These are phyloP conservation scores for Vitis rotundifolia DNA, from an alignment of 164 flowering plant species.

Conservation along the genomic window DNA sequence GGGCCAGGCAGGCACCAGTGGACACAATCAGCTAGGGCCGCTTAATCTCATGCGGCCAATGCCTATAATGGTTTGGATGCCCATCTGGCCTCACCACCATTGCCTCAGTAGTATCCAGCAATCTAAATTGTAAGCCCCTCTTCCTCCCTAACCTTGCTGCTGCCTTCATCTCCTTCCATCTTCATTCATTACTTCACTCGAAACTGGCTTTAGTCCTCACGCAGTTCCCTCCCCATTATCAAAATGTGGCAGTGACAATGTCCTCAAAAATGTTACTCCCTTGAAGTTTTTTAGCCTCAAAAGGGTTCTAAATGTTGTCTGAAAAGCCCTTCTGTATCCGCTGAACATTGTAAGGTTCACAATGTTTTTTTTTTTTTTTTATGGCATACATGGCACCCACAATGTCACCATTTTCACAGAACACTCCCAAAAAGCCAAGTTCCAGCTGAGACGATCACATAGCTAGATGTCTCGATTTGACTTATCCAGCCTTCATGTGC, in stretches of 20 bases:
- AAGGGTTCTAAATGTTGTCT: too few species aligned
- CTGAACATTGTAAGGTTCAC: conserved; percentile 12
- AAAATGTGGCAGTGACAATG: too few species aligned
- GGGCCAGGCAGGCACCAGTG: conserved; percentile 30
- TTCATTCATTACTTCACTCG: too few species aligned
- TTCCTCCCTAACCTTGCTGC: conserved; percentile 12
- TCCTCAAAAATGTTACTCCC: too few species aligned
- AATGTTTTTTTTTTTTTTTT: conserved; percentile 6
- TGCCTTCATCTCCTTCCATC: too few species aligned
- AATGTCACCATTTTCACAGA: conserved; percentile 14
- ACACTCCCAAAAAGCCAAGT: conserved; percentile 32
- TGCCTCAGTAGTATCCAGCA: conserved; percentile 34
- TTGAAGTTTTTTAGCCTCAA: too few species aligned
- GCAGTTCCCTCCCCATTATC: too few species aligned
- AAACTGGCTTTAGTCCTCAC: too few species aligned
- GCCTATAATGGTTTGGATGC: too few species aligned
- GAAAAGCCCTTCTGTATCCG: conserved; percentile 19
- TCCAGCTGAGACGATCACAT: conserved; percentile 33
- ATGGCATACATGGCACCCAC: conserved; percentile 42
- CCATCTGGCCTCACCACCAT: conserved; percentile 36
- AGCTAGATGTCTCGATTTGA: conserved; percentile 25
- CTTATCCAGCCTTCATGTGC: conserved; percentile 23
- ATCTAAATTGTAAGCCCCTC: conserved; percentile 31
- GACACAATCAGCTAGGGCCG: too few species aligned
- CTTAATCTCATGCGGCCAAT: too few species aligned